These are phyloP conservation scores for Sphaceloma murrayae DNA, from an alignment of 2,329 filamentous ascomycete species.

Conservation along the genomic window DNA sequence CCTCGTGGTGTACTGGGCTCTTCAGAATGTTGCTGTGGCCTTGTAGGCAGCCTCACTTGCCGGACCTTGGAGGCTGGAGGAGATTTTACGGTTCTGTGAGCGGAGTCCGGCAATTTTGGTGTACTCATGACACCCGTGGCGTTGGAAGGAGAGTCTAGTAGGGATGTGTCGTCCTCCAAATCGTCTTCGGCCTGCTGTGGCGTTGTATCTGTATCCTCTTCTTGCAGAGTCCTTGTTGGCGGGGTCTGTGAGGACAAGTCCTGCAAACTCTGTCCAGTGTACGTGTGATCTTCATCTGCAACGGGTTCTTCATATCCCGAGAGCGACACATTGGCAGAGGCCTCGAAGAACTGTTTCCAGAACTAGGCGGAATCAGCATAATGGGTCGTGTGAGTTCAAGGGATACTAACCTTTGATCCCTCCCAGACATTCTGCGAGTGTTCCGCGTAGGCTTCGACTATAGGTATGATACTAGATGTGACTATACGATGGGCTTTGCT, in stretches of 20 bases:
- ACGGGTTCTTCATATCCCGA: constrained; percentile 84
- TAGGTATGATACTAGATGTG: constrained; percentile 80
- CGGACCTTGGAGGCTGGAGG: constrained; percentile 29
- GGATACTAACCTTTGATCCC: constrained; percentile 64
- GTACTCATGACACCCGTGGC: constrained; percentile 49
- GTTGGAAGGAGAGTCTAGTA: constrained; percentile 51
- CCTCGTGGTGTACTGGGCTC: constrained; percentile 18
- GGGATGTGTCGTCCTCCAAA: constrained; percentile 43
- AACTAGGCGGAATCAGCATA: constrained; percentile 49
- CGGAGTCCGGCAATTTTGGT: constrained; percentile 36
- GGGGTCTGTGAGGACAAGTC: constrained; percentile 17
- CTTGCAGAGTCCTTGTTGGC: constrained; percentile 18
- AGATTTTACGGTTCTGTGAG: constrained; percentile 18
- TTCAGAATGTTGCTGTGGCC: constrained; percentile 23
- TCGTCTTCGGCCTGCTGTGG: constrained; percentile 31
- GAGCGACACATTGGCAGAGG: constrained; percentile 91
- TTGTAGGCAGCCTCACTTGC: constrained; percentile 16
- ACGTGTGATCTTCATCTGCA: constrained; percentile 46
- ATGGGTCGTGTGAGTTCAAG: too few relatives aligned
- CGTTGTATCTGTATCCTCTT: constrained; percentile 25
- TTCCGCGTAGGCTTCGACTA: constrained; percentile 91
- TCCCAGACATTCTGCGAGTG: constrained; percentile 94
- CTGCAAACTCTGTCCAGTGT: constrained; percentile 27
- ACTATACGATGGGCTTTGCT: constrained; percentile 94
- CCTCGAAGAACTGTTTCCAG: constrained; percentile 99